Evolutionary conservation across 2,329 filamentous ascomycete genomes (phyloP), one percentile per base, ranked within the genome.

Genomic region (Dactylellina drechsleri): DNA sequence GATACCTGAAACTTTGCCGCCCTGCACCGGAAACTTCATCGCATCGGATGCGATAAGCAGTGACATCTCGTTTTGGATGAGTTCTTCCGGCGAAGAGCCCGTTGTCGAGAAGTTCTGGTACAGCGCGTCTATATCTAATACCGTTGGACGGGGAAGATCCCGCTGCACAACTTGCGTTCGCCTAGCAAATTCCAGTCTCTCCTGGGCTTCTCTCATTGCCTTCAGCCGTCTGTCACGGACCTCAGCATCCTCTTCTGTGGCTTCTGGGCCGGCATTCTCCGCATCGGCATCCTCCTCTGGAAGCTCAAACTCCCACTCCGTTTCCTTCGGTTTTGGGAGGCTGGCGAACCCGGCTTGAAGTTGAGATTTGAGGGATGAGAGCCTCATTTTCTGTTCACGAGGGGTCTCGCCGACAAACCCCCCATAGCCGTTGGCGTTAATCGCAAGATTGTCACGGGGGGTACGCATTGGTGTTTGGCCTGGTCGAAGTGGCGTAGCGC

Each of bases 101-200:
- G 89, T 85, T 0, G 89, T 86, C 79, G 93, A 88, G 1, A 85
- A 80, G 3, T 90, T 83, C 12, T 85, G 82, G 60, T 93, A 81
- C 77, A 98, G 83, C 0, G 85, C 85, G 59, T 89, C 84, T 20
- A 95, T 82, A 81, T 98, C 90, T 13, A 98, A 85, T 1, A 86
- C 83, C 0, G 86, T 85, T 0, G 95, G 93, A 52, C 94, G 87
- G 6, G 95, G 95, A 12, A 99, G 84, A 2, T 87, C 88, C 78
- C 87, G 89, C 82, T 98, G 94, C 82, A 97, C 89, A n/a, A 96
- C 93, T 80, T 96, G 93, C 0, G 92, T 96, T 79, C 95, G 90
- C 59, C 93, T 87, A 81, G 88, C 90, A 80, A 92, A 91, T 78
- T 98, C 93, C 12, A 89, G 86, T 83, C 79, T 86, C 81, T 81